These are phyloP conservation scores for Cyclostephanos invisitatus DNA, from an alignment of 108 stramenopile genomes.

Conservation along the genomic window DNA sequence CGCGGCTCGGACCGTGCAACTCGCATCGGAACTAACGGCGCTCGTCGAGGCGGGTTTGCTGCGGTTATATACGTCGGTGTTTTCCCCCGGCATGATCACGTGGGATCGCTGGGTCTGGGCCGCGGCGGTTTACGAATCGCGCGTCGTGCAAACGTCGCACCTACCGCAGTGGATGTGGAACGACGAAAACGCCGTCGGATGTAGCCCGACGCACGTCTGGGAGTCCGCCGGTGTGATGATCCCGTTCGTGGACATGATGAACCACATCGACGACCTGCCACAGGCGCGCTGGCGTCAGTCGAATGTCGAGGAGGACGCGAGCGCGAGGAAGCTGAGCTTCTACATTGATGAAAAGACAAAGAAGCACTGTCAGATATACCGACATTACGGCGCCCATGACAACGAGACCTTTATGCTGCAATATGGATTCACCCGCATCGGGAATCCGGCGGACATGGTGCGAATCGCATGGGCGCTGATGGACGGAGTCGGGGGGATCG, in stretches of 20 bases:
- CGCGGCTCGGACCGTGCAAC: slow-evolving; percentile 67
- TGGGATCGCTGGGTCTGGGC: slow-evolving; percentile 95
- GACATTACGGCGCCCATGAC: slow-evolving; percentile 60
- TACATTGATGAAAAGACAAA: slow-evolving; percentile 59
- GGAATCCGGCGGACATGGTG: slow-evolving; percentile 67
- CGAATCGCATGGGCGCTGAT: slow-evolving; percentile 76
- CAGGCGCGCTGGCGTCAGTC: slow-evolving; percentile 66
- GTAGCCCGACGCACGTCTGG: slow-evolving; percentile 64
- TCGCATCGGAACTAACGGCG: slow-evolving; percentile 72
- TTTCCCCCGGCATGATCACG: slow-evolving; percentile 77
- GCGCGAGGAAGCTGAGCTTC: slow-evolving; percentile 30
- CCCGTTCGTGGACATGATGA: slow-evolving; percentile 89
- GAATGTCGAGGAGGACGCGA: slow-evolving; percentile 28
- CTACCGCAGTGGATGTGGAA: slow-evolving; percentile 43
- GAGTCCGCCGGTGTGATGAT: slow-evolving; percentile 81
- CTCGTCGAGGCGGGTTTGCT: slow-evolving; percentile 79
- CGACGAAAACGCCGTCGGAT: not conserved
- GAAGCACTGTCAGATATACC: slow-evolving; percentile 80
- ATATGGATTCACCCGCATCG: slow-evolving; percentile 82
- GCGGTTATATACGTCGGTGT: slow-evolving; percentile 61
- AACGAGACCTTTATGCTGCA: slow-evolving; percentile 74
- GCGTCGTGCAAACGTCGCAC: slow-evolving; percentile 61
- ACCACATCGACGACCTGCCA: slow-evolving; percentile 73
- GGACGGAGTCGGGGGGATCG: slow-evolving; percentile 74
- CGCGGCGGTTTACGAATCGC: slow-evolving; percentile 69